A percentile compares a stretch with the other conserved stretches of the same genome.
phyloP scores from a whole-genome alignment of 2,329 filamentous ascomycete genomes.

The Fusarium subtropicale region DNA sequence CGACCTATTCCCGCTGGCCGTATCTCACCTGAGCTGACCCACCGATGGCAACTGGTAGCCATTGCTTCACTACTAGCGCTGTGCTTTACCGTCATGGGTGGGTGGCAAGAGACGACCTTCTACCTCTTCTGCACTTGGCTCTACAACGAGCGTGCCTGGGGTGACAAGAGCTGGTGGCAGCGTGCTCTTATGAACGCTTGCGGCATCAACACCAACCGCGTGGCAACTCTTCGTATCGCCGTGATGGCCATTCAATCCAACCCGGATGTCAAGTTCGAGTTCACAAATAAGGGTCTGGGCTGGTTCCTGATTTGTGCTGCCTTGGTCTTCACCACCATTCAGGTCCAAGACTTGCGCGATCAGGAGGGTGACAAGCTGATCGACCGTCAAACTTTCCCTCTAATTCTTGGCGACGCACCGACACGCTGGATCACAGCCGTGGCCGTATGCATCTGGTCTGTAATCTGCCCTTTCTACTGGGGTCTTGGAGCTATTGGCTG shows the following conservation, averaged over 20 bases:
- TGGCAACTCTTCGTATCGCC: constrained; percentile 32
- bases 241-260: constrained; percentile 18
- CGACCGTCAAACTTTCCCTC: constrained; percentile 40
- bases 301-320: constrained; percentile 38
- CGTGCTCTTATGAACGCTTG: constrained; percentile 40
- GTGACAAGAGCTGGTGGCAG: constrained; percentile 48
- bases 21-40: constrained; percentile 44
- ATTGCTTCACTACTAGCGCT: constrained; percentile 41
- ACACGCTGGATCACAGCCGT: constrained; percentile 37
- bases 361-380: constrained; percentile 42
- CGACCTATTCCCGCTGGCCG: constrained; percentile 47
- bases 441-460: constrained; percentile 35
- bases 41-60: constrained; percentile 39
- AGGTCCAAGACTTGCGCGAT: constrained; percentile 44
- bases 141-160: constrained; percentile 56
- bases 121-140: constrained; percentile 52
- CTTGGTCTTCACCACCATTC: constrained; percentile 45
- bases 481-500: constrained; percentile 15
- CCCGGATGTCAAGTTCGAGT: constrained; percentile 10
- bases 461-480: constrained; percentile 36
- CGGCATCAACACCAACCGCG: constrained; percentile 39
- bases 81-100: constrained; percentile 38
- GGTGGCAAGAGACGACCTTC: constrained; percentile 45
- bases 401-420: constrained; percentile 40
- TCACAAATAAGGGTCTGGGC: constrained; percentile 29